phyloP scores from a whole-genome alignment of 352 stramenopile species.

The Phytophthora cactorum region DNA sequence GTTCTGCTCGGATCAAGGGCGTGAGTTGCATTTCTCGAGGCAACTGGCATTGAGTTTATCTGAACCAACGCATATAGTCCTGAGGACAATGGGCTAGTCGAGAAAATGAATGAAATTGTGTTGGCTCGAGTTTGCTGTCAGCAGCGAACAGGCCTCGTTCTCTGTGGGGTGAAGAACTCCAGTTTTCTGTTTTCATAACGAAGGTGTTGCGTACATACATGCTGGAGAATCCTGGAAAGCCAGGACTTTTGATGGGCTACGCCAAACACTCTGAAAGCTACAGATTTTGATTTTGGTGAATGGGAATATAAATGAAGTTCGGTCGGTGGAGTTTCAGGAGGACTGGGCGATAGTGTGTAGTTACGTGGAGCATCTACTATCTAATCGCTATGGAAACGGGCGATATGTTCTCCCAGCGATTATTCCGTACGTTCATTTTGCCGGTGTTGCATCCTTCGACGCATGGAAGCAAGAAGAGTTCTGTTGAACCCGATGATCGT shows the following conservation, averaged over 20 bases:
- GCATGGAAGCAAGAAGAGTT: background rate
- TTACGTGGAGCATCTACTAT: background rate
- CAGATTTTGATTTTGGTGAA: background rate
- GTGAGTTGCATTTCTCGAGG: constrained; percentile 1
- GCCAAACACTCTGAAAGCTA: constrained; percentile 7
- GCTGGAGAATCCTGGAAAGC: constrained; percentile 6
- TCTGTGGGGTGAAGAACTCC: constrained; percentile 13
- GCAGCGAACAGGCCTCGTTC: background rate
- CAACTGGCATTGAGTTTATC: constrained; percentile 1
- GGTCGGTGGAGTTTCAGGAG: background rate
- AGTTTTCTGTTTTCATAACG: constrained; percentile 3
- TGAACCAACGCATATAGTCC: constrained; percentile 13
- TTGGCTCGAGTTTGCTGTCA: constrained; percentile 3
- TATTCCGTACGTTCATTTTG: background rate
- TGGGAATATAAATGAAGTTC: constrained; percentile 6
- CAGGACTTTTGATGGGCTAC: background rate
- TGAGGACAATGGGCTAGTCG: constrained; percentile 8
- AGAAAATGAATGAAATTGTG: constrained; percentile 16
- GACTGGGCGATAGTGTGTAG: background rate
- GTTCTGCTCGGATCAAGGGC: constrained; percentile 11
- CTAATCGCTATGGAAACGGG: background rate
- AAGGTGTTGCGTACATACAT: constrained; percentile 4
- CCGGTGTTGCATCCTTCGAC: background rate
- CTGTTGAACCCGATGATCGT: background rate
- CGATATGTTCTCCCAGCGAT: background rate